Conservation (phyloP, 768 basidiomycete genomes). For the Lactarius indigo region DNA sequence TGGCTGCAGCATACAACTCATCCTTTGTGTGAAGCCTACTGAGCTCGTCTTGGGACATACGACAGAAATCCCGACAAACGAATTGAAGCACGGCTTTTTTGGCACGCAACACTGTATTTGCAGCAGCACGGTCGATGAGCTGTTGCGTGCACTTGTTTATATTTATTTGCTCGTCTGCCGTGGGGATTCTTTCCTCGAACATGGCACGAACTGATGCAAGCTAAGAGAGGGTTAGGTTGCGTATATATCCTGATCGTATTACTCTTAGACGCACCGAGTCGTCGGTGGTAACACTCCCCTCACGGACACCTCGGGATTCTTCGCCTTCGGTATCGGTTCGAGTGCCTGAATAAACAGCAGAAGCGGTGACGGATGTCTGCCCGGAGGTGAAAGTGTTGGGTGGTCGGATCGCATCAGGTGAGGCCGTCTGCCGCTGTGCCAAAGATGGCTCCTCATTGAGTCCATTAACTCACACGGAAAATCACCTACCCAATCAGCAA, state of each 20-base stretch:
- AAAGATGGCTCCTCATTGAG: too few relatives aligned
- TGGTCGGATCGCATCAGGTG: neutral
- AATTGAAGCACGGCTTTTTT: neutral
- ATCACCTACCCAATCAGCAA: too few relatives aligned
- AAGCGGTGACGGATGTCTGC: too few relatives aligned
- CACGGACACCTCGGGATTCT: too few relatives aligned
- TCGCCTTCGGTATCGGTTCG: too few relatives aligned
- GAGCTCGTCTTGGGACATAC: neutral
- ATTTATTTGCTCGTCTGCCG: neutral
- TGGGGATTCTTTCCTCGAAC: neutral
- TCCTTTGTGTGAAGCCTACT: neutral
- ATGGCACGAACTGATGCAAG: neutral
- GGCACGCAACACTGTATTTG: neutral
- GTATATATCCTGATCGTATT: neutral
- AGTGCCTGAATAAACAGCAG: too few relatives aligned
- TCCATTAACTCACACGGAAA: too few relatives aligned
- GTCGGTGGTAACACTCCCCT: too few relatives aligned
- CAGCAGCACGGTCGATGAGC: neutral
- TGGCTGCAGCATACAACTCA: neutral
- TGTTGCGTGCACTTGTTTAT: neutral
- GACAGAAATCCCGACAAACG: neutral
- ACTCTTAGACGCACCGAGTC: neutral
- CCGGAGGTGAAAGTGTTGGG: neutral
- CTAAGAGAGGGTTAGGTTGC: neutral
- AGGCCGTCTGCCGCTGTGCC: neutral